These are phyloP conservation scores for Ceratorhiza oryzae-sativae DNA, from an alignment of 1,284 basidiomycete genomes.

Conservation along the genomic window DNA sequence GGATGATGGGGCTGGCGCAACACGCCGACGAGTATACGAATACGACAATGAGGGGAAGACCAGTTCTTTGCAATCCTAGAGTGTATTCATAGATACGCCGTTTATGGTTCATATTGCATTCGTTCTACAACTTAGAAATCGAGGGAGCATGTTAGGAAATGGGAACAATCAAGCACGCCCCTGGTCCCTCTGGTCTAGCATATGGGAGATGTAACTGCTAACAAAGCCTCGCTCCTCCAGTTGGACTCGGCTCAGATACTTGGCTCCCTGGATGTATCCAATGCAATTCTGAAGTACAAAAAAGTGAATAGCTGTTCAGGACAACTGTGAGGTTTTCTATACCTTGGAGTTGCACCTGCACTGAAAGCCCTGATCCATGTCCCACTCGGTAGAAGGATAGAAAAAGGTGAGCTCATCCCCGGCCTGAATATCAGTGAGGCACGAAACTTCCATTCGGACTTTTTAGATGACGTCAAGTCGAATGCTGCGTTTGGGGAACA, in stretches of 20 bases:
- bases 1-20: neutral
- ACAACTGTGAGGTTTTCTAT: slow-evolving; percentile 30
- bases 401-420: slow-evolving; percentile 64
- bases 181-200: slow-evolving; percentile 37
- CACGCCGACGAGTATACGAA: slow-evolving; percentile 14
- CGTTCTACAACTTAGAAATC: neutral
- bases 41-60: slow-evolving; percentile 6
- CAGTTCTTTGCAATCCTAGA: neutral
- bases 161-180: neutral
- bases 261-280: slow-evolving; percentile 53
- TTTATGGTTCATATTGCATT: neutral
- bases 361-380: slow-evolving; percentile 70
- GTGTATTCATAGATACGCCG: neutral
- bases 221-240: slow-evolving; percentile 50
- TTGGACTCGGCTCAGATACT: slow-evolving; percentile 49
- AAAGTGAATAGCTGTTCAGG: neutral
- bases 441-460: slow-evolving; percentile 56
- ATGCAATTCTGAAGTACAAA: slow-evolving; percentile 50
- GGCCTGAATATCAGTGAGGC: slow-evolving; percentile 49
- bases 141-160: neutral
- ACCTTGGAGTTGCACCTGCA: slow-evolving; percentile 60
- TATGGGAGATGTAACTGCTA: slow-evolving; percentile 50
- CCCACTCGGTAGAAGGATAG: slow-evolving; percentile 75
- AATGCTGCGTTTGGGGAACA: slow-evolving; percentile 68
- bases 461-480: slow-evolving; percentile 57